Percentiles rank a stretch among this genome's conserved stretches.
These are phyloP conservation scores for Circinella umbellata DNA, from an alignment of 371 early-diverging fungal genomes.

Conservation along the genomic window DNA sequence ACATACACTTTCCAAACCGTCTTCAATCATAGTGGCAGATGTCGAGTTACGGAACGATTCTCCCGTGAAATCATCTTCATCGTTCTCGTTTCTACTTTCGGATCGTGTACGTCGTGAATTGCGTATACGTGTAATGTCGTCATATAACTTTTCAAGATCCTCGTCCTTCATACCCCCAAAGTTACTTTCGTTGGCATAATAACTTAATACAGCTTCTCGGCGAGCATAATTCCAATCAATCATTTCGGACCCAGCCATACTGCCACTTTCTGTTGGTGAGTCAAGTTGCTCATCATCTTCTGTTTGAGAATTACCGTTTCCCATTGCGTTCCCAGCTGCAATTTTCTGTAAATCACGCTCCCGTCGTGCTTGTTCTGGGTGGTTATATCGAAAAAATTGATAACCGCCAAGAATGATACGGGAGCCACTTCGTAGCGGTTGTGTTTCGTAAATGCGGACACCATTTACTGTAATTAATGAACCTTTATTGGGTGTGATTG, in stretches of 20 bases:
- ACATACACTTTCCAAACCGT: conserved; percentile 48
- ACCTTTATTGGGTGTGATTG: conserved; percentile 65
- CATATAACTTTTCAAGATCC: conserved; percentile 65
- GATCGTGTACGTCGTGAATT: conserved; percentile 54
- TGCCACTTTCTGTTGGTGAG: conserved; percentile 51
- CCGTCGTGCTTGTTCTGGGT: conserved; percentile 82
- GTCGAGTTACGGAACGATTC: conserved; percentile 12
- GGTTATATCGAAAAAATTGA: conserved; percentile 86
- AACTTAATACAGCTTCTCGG: conserved; percentile 69
- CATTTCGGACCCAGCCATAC: conserved; percentile 42
- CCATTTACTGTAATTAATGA: conserved; percentile 84
- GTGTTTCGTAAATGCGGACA: conserved; percentile 62
- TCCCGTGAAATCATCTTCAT: conserved; percentile 20
- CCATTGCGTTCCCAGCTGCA: conserved; percentile 17
- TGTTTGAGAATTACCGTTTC: not conserved
- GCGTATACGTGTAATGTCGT: conserved; percentile 62
- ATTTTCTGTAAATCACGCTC: conserved; percentile 62
- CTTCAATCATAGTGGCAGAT: conserved; percentile 31
- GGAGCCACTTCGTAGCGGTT: conserved; percentile 73
- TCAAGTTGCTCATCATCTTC: conserved; percentile 57
- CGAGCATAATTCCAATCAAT: conserved; percentile 88
- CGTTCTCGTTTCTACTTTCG: conserved; percentile 38
- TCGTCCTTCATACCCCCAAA: conserved; percentile 63
- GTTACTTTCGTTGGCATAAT: conserved; percentile 50
- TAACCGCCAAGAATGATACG: conserved; percentile 83